These are phyloP conservation scores for Porodaedalea pini DNA, from an alignment of 1,284 basidiomycete species.

Conservation along the genomic window DNA sequence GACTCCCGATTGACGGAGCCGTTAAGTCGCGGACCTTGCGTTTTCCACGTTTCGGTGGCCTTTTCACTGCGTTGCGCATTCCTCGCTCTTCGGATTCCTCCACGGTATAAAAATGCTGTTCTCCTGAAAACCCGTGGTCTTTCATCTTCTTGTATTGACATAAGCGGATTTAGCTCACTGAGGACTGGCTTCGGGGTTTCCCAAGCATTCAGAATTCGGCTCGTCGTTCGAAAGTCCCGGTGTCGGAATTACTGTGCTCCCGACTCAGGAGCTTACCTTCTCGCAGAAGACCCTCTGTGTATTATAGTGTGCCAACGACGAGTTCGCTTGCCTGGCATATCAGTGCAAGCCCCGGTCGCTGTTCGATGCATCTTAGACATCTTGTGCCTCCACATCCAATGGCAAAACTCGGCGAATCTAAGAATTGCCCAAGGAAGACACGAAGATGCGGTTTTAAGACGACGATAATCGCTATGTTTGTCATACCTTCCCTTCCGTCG, in stretches of 20 bases:
- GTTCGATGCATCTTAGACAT: not conserved
- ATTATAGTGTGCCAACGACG: not conserved
- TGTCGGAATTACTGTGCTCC: not conserved
- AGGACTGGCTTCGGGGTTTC: not conserved
- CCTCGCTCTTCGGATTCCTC: not conserved
- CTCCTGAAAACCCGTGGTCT: not conserved
- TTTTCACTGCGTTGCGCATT: not conserved
- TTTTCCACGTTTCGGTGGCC: conserved; percentile 8
- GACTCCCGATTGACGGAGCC: no score
- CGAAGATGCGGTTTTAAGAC: conserved; percentile 4
- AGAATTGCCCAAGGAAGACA: not conserved
- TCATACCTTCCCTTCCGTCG: not conserved
- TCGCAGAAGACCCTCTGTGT: not conserved
- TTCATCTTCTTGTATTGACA: not conserved
- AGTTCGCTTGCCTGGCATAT: not conserved
- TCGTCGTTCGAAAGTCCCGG: not conserved
- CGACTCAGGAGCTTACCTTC: not conserved
- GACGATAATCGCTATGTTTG: conserved; percentile 11
- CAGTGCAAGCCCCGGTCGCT: not conserved
- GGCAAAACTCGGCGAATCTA: not conserved
- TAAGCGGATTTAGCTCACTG: not conserved
- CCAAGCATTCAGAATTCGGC: not conserved
- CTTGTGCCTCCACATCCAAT: not conserved
- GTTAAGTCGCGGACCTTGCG: not conserved
- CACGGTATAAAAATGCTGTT: not conserved